Evolutionary conservation across 768 basidiomycete genomes (phyloP).

Genomic region (Psilocybe tampanensis): DNA sequence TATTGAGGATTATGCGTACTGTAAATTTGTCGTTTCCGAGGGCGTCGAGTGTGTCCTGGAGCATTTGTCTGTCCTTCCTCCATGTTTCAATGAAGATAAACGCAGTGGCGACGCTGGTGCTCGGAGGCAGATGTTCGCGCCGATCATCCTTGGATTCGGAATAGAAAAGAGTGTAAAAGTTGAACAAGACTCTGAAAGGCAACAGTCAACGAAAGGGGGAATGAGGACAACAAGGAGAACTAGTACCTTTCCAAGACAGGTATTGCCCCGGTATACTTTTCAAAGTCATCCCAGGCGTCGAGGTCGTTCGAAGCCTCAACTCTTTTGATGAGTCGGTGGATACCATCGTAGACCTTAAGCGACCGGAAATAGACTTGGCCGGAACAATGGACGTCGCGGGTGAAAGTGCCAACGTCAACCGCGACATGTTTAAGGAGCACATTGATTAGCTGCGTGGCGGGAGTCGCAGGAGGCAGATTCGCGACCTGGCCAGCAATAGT

Average conservation of each 20-base stretch:
- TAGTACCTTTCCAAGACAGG: background rate
- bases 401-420: slow-evolving; percentile 13
- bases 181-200: background rate
- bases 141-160: background rate
- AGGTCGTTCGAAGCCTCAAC: slow-evolving; percentile 9
- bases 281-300: background rate
- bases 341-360: slow-evolving; percentile 20
- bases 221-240: background rate
- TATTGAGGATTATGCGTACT: slow-evolving; percentile 3
- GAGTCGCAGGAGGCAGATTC: slow-evolving; percentile 10
- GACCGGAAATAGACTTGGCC: slow-evolving; percentile 18
- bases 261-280: background rate
- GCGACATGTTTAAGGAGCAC: slow-evolving; percentile 20
- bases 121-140: slow-evolving; percentile 4
- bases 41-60: slow-evolving; percentile 5
- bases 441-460: slow-evolving; percentile 22
- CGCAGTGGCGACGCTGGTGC: slow-evolving; percentile 8
- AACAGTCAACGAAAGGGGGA: background rate
- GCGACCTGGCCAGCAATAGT: slow-evolving; percentile 7
- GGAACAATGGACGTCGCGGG: slow-evolving; percentile 18
- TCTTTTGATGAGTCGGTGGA: slow-evolving; percentile 19
- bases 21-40: slow-evolving; percentile 3
- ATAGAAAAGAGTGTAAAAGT: slow-evolving; percentile 1
- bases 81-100: slow-evolving; percentile 18
- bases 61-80: slow-evolving; percentile 15